Evolutionary conservation across 2,329 filamentous ascomycete genomes (phyloP).

Genomic region (Geosmithia putterillii): DNA sequence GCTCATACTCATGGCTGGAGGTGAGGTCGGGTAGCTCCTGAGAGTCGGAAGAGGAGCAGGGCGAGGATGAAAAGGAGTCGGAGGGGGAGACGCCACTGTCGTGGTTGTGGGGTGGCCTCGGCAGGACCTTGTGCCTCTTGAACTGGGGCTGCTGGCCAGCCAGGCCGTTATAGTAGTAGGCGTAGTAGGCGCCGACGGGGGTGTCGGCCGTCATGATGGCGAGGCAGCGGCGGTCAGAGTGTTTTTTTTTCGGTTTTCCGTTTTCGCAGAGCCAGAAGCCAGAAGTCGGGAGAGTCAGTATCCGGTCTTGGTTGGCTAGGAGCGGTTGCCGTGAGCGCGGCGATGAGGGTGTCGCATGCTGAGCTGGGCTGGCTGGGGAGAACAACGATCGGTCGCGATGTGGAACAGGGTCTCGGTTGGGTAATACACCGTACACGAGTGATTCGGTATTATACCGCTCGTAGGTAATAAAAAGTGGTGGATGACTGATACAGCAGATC

Average conservation of each 20-base stretch:
- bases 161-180: conserved; percentile 5
- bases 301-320: not conserved
- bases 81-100: conserved; percentile 5
- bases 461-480: no score
- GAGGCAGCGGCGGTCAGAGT: conserved; percentile 10
- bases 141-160: conserved; percentile 25
- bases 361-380: not conserved
- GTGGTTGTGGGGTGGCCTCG: conserved; percentile 18
- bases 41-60: conserved; percentile 9
- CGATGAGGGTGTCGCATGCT: not conserved
- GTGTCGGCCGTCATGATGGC: conserved; percentile 15
- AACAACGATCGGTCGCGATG: not conserved
- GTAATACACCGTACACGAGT: not conserved
- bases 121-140: conserved; percentile 32
- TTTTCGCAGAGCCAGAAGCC: not conserved
- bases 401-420: not conserved
- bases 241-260: no score
- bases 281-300: not conserved
- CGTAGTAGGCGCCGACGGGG: not conserved
- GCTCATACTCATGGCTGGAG: no score
- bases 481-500: no score
- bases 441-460: no score
- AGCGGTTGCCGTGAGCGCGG: not conserved
- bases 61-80: no score
- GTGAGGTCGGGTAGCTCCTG: conserved; percentile 10